phyloP scores from a whole-genome alignment of 768 basidiomycete species.

The Lactarius evosmus region DNA sequence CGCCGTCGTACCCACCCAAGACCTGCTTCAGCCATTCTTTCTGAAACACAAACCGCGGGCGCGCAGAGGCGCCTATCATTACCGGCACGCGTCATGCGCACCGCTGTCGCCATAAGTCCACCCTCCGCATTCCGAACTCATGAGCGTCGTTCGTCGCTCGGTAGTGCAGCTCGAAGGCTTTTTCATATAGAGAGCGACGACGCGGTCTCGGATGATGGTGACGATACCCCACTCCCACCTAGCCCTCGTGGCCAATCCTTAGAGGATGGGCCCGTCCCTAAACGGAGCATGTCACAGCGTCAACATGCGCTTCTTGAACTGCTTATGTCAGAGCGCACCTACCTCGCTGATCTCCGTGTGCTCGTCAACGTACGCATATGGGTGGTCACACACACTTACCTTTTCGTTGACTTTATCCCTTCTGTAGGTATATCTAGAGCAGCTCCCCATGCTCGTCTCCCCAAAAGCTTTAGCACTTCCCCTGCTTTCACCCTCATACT shows the following conservation, averaged over 20 bases:
- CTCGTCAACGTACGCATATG: constrained; percentile 62
- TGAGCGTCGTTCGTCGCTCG: constrained; percentile 20
- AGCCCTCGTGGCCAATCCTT: constrained; percentile 1
- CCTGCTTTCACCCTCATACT: constrained; percentile 37
- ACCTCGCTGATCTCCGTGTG: constrained; percentile 71
- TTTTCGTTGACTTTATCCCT: constrained; percentile 6
- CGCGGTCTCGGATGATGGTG: constrained; percentile 34
- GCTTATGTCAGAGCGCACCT: constrained; percentile 78
- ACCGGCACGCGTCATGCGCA: constrained; percentile 14
- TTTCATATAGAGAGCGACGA: constrained; percentile 38
- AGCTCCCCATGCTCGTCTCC: constrained; percentile 32
- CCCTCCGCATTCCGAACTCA: constrained; percentile 14
- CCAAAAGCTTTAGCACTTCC: constrained; percentile 30
- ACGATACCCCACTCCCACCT: constrained; percentile 25
- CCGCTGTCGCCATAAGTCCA: background rate
- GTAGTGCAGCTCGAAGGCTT: constrained; percentile 23
- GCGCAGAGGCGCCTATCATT: constrained; percentile 21
- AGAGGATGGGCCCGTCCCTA: constrained; percentile 9
- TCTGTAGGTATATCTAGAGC: constrained; percentile 46
- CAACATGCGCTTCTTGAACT: constrained; percentile 84
- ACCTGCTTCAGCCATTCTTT: constrained; percentile 17
- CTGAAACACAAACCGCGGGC: background rate
- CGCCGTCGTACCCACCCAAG: constrained; percentile 24
- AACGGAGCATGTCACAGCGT: constrained; percentile 27
- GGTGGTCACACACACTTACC: background rate